phyloP scores from a whole-genome alignment of 768 basidiomycete genomes.

The Kwoniella dejecticola region DNA sequence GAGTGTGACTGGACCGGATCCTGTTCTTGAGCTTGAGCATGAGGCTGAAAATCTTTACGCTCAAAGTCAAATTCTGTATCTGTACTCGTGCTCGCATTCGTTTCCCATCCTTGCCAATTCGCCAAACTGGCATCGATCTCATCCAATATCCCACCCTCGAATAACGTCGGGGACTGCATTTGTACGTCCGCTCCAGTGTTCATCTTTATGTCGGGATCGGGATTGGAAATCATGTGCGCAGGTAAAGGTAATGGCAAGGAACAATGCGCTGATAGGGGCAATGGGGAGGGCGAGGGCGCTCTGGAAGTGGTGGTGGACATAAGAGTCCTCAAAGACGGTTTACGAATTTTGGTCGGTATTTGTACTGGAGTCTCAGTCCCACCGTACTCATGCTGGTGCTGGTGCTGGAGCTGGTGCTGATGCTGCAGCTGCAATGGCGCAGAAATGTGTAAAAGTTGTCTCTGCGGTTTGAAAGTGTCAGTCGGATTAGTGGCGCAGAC shows the following conservation, averaged over 20 bases:
- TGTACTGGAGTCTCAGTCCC: no score
- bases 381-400: constrained; percentile 3
- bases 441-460: no score
- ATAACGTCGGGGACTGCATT: neutral
- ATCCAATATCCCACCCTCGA: neutral
- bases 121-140: neutral
- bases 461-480: no score
- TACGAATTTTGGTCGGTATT: constrained; percentile 25
- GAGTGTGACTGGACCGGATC: neutral
- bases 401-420: constrained; percentile 14
- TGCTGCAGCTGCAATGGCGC: neutral
- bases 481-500: no score
- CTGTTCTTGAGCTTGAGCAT: neutral
- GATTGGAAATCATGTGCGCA: no score
- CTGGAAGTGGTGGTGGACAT: constrained; percentile 23
- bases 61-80: neutral
- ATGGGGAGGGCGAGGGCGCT: neutral
- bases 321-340: constrained; percentile 36
- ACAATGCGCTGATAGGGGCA: neutral
- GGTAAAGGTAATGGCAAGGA: no score
- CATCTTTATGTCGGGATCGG: neutral
- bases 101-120: neutral
- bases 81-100: neutral
- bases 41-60: neutral
- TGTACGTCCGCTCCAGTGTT: neutral